A percentile compares a stretch with the other conserved stretches of the same genome.
Evolutionary conservation across 148 eudicot genomes (phyloP).

Genomic region (Amaranthus hypochondriacus): DNA sequence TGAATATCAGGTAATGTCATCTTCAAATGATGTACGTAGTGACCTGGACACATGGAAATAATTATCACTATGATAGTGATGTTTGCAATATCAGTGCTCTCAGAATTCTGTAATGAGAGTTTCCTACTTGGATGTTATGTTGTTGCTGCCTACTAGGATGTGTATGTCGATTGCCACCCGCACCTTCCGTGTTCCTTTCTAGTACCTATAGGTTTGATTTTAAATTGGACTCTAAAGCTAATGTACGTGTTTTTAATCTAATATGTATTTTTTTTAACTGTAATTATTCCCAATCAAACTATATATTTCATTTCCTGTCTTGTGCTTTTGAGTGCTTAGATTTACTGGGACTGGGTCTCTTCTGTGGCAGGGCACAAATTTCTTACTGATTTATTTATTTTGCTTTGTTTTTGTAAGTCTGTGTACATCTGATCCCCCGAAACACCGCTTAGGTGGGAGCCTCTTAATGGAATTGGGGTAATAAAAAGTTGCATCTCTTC

Average conservation of each 20-base stretch:
- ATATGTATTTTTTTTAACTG: no score
- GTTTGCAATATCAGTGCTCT: background rate
- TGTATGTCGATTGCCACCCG: background rate
- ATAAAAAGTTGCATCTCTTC: background rate
- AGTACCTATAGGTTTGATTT: background rate
- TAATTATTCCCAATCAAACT: no score
- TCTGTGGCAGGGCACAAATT: background rate
- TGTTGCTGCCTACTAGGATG: background rate
- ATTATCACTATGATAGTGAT: background rate
- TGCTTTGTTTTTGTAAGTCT: background rate
- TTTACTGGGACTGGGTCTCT: no score
- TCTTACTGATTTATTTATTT: slow-evolving; percentile 1
- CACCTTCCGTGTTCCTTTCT: background rate
- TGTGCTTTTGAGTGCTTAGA: no score
- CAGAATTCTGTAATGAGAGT: background rate
- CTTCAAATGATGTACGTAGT: background rate
- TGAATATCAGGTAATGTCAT: slow-evolving; percentile 69
- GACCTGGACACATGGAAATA: background rate
- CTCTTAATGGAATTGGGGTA: no score
- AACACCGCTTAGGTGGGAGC: no score
- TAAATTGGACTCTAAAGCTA: background rate
- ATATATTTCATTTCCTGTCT: no score
- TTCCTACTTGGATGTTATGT: background rate
- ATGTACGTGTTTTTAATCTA: no score
- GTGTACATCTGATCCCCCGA: no score